Evolutionary conservation across 2,329 filamentous ascomycete genomes (phyloP), one percentile per base, ranked within the genome.

Genomic region (Penicillium sp.): DNA sequence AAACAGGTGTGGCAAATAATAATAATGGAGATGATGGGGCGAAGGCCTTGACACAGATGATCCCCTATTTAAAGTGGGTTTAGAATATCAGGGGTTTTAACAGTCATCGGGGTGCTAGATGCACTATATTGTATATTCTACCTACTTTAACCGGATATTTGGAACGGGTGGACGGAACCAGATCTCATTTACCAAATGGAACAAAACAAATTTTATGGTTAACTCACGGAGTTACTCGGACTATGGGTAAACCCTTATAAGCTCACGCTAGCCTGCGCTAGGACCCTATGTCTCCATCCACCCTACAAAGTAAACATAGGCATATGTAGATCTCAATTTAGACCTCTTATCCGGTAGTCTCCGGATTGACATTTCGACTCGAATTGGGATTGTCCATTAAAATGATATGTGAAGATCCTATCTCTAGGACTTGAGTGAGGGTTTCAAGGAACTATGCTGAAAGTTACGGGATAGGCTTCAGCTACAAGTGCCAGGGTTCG

Each of bases 261-360:
- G 33, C 55, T 48, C 25, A 17, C 27, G 6, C 41, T 52, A 35
- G 35, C 7, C 33, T 35, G 13, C 15, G 13, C 6, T 17, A 35
- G 6, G 33, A 17, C 13, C 33, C 33, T 8, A 17, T 33, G 13
- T 13, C 31, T 33, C 31, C 17, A 42, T 38, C 25, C 29, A 21
- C 45, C 52, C 47, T 33, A n/a, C n/a, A n/a, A n/a, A n/a, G n/a
- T n/a, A 53, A 57, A 57, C 29, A 48, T 53, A 27, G 10, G 21
- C 15, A 12, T 47, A 31, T 17, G 33, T 35, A 35, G 33, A 35
- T 35, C 33, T 17, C 15, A 35, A 35, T 35, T 17, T 10, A 48
- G 13, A 42, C 41, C 33, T 41, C 13, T 35, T 15, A 33, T 43
- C 49, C 49, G 42, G 31, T 45, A n/a, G 25, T 25, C 15, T 31